Conservation (phyloP, 768 basidiomycete genomes). For the Rossbeevera mucosa region DNA sequence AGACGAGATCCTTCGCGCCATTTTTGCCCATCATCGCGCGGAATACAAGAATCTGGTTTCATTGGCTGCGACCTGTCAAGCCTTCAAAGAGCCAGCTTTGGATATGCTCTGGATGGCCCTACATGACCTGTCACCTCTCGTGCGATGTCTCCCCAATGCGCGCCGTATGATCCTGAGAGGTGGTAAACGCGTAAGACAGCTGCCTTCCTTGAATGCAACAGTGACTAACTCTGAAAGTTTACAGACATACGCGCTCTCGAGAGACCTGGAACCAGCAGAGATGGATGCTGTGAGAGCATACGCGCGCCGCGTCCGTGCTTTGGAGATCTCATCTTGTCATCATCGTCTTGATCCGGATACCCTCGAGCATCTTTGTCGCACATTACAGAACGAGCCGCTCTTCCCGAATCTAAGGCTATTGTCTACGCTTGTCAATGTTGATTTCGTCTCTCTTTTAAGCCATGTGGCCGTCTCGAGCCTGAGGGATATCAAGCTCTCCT, state of each 20-base stretch:
- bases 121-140: not conserved
- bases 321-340: not conserved
- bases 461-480: not conserved
- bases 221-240: not conserved
- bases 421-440: not conserved
- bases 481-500: not conserved
- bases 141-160: not conserved
- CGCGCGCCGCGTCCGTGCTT: not conserved
- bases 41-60: not conserved
- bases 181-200: no score
- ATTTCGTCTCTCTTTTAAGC: not conserved
- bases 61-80: not conserved
- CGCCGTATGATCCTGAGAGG: no score
- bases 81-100: not conserved
- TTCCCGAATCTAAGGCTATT: not conserved
- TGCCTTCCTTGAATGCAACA: no score
- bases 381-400: not conserved
- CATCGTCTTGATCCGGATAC: not conserved
- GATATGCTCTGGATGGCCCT: not conserved
- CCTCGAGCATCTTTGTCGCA: not conserved
- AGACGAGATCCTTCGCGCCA: not conserved
- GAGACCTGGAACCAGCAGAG: not conserved
- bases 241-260: not conserved
- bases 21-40: not conserved
- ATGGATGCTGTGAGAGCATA: not conserved